Evolutionary conservation across 2,329 filamentous ascomycete species (phyloP).

Genomic region (Diaporthe longicolla): DNA sequence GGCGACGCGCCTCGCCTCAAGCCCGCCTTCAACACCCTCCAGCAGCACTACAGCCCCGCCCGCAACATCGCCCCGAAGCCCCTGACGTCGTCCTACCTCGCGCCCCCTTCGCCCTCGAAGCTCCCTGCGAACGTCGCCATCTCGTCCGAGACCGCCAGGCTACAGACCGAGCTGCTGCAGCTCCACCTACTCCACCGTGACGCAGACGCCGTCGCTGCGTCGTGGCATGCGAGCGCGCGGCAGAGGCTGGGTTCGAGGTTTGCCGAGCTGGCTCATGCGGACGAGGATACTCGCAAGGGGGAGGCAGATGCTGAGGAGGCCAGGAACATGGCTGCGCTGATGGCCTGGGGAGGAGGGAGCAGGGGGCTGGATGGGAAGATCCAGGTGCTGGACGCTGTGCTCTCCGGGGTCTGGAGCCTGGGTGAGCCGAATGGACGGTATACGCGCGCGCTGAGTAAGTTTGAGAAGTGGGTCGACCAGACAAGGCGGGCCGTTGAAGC

Average conservation of each 20-base stretch:
- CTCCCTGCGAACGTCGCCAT: constrained; percentile 72
- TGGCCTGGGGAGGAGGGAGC: constrained; percentile 61
- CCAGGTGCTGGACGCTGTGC: constrained; percentile 68
- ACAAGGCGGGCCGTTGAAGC: constrained; percentile 63
- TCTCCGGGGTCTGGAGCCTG: constrained; percentile 71
- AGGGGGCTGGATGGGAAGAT: constrained; percentile 68
- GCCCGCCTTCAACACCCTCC: constrained; percentile 72
- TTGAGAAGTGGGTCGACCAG: constrained; percentile 71
- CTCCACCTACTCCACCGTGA: constrained; percentile 74
- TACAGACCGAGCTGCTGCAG: constrained; percentile 77
- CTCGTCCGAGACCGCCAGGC: constrained; percentile 68
- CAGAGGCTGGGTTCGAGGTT: constrained; percentile 63
- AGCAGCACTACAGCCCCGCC: constrained; percentile 77
- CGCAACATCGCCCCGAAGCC: constrained; percentile 74
- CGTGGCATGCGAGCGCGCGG: constrained; percentile 72
- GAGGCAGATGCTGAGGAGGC: constrained; percentile 63
- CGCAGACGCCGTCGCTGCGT: constrained; percentile 57
- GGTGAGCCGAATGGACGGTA: constrained; percentile 70
- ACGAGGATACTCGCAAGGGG: constrained; percentile 51
- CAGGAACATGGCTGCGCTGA: constrained; percentile 66
- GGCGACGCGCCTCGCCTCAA: constrained; percentile 56
- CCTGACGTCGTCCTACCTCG: constrained; percentile 69
- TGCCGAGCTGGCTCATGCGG: constrained; percentile 52
- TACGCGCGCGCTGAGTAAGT: constrained; percentile 66
- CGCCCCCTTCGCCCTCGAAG: constrained; percentile 73